A percentile compares a stretch with the other conserved stretches of the same genome.
These are phyloP conservation scores for Heterococcus sp. DNA, from an alignment of 108 stramenopile genomes.

Conservation along the genomic window DNA sequence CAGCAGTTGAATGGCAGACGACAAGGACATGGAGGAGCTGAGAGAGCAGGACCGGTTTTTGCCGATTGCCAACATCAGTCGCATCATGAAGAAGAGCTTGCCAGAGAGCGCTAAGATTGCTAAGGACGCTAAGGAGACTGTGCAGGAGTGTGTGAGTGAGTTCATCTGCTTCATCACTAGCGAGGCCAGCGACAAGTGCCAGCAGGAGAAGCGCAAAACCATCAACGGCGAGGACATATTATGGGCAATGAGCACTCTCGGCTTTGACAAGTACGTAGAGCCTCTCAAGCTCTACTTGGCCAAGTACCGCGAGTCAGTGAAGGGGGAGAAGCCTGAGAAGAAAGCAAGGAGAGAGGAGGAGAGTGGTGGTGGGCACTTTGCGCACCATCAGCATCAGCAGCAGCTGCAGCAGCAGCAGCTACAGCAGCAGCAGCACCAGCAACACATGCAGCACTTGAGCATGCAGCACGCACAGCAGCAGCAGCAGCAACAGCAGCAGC, in stretches of 20 bases:
- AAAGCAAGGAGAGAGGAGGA: constrained; percentile 36
- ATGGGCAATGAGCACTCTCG: constrained; percentile 97
- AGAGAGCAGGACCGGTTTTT: constrained; percentile 88
- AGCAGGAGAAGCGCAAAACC: constrained; percentile 97
- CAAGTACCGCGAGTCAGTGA: constrained; percentile 62
- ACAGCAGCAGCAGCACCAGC: no score
- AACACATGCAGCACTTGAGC: no score
- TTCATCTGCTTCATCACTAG: constrained; percentile 99
- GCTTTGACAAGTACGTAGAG: constrained; percentile 98
- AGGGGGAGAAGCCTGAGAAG: constrained; percentile 43
- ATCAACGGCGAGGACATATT: constrained; percentile 99
- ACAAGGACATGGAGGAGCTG: constrained; percentile 37
- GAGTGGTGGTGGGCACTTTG: no score
- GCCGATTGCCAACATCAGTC: constrained; percentile 96
- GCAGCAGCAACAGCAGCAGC: no score
- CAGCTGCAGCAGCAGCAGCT: no score
- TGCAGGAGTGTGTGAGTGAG: constrained; percentile 98
- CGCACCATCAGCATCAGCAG: no score
- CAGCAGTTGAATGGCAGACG: no score
- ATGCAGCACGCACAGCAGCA: no score
- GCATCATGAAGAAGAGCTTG: constrained; percentile 97
- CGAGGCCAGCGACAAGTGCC: constrained; percentile 95
- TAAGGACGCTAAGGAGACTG: constrained; percentile 97
- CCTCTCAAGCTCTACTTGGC: constrained; percentile 93
- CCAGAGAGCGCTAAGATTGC: constrained; percentile 98